A percentile compares a stretch with the other conserved stretches of the same genome.
Conservation (phyloP, 345 rosid genomes). For the Populus deltoides region DNA sequence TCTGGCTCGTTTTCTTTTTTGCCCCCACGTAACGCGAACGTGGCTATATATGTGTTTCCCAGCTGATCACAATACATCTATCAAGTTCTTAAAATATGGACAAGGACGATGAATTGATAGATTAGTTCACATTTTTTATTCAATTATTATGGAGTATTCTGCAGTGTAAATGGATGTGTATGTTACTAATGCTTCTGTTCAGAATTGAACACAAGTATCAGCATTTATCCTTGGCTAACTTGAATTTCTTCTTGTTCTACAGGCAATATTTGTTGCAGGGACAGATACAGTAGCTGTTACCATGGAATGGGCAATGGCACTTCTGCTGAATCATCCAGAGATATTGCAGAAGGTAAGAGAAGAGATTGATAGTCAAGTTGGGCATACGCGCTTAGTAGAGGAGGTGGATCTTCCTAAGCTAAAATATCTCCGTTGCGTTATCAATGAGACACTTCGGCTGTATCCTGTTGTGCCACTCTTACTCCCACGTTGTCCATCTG, state of each 20-base stretch:
- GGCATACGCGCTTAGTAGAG: slow-evolving; percentile 18
- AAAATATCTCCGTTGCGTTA: slow-evolving; percentile 17
- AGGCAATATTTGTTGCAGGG: slow-evolving; percentile 30
- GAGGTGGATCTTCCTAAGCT: slow-evolving; percentile 28
- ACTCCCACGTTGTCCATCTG: slow-evolving; percentile 24
- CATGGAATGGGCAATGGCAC: slow-evolving; percentile 41
- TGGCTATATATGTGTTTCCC: too few relatives aligned
- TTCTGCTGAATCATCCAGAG: slow-evolving; percentile 37
- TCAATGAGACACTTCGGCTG: slow-evolving; percentile 22
- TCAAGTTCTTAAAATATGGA: too few relatives aligned
- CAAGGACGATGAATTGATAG: too few relatives aligned
- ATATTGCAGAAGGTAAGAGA: slow-evolving; percentile 7
- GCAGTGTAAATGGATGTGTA: too few relatives aligned
- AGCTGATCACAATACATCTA: too few relatives aligned
- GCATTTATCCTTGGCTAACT: too few relatives aligned
- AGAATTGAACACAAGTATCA: too few relatives aligned
- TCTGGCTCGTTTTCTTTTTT: too few relatives aligned
- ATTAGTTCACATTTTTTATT: too few relatives aligned
- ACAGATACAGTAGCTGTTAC: slow-evolving; percentile 28
- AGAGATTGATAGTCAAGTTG: slow-evolving; percentile 22
- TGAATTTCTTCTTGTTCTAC: not conserved
- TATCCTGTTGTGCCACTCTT: slow-evolving; percentile 31
- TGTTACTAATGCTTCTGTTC: too few relatives aligned
- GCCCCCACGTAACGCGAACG: too few relatives aligned
- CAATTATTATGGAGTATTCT: too few relatives aligned